A percentile compares a stretch with the other conserved stretches of the same genome.
These are phyloP conservation scores for Clarireedia hainanense DNA, from an alignment of 2,329 filamentous ascomycete species.

Conservation along the genomic window DNA sequence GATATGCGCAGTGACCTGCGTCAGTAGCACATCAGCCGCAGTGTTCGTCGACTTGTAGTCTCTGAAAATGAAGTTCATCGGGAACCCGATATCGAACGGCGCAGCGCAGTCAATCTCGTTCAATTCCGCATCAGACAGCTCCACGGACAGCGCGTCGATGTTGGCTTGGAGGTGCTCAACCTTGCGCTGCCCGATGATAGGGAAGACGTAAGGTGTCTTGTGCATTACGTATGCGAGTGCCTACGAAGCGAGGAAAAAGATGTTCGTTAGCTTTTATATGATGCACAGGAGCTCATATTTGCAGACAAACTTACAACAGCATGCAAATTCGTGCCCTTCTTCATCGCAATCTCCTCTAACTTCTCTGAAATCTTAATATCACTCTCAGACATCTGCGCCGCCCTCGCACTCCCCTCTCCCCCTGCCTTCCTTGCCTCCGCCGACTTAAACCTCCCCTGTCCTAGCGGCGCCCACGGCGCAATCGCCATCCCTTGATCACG, in stretches of 20 bases:
- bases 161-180: slow-evolving; percentile 62
- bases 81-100: slow-evolving; percentile 61
- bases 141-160: slow-evolving; percentile 57
- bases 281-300: too few species aligned
- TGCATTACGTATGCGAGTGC: slow-evolving; percentile 68
- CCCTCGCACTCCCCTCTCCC: slow-evolving; percentile 27
- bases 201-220: slow-evolving; percentile 66
- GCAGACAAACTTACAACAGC: too few species aligned
- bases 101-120: slow-evolving; percentile 55
- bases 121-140: slow-evolving; percentile 54
- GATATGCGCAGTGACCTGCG: too few species aligned
- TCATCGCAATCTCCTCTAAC: slow-evolving; percentile 50
- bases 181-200: slow-evolving; percentile 63
- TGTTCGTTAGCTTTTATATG: too few species aligned
- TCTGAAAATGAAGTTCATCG: slow-evolving; percentile 41
- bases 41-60: too few species aligned
- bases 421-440: slow-evolving; percentile 27
- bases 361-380: slow-evolving; percentile 36
- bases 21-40: too few species aligned
- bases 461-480: slow-evolving; percentile 47
- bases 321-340: slow-evolving; percentile 37
- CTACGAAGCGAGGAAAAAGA: slow-evolving; percentile 46
- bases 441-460: slow-evolving; percentile 42
- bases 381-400: slow-evolving; percentile 35
- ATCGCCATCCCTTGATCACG: slow-evolving; percentile 49